Percentiles rank a stretch among this genome's conserved stretches.
Conservation (phyloP, 208 protist genomes). For the Leishmania major region DNA sequence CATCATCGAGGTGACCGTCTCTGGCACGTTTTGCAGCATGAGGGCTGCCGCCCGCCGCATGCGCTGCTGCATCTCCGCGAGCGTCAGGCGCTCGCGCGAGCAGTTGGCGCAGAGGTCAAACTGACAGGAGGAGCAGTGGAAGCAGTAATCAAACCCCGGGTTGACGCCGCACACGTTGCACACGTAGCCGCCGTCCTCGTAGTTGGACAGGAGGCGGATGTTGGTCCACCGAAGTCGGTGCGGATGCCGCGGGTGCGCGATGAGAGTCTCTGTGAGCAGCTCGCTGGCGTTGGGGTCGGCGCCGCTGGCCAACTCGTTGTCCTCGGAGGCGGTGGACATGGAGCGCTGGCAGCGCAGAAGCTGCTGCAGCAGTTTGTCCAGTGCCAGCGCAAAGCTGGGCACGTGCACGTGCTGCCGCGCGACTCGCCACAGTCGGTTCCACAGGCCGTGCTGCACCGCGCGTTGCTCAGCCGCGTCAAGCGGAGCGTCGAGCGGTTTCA, state of each 20-base stretch:
- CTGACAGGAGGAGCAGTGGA: constrained; percentile 66
- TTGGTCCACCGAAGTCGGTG: constrained; percentile 74
- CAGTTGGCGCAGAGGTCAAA: constrained; percentile 78
- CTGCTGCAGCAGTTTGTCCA: constrained; percentile 31
- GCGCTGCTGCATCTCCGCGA: constrained; percentile 44
- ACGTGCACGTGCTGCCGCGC: constrained; percentile 29
- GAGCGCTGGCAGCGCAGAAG: constrained; percentile 32
- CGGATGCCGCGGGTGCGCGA: constrained; percentile 65
- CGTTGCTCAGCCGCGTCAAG: constrained; percentile 33
- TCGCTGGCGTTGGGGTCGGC: constrained; percentile 31
- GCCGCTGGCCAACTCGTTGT: constrained; percentile 27
- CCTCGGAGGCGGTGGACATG: constrained; percentile 22
- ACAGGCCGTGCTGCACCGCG: constrained; percentile 27
- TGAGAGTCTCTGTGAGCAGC: constrained; percentile 36
- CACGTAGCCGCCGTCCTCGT: constrained; percentile 49
- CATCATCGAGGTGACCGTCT: constrained; percentile 42
- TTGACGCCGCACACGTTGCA: constrained; percentile 72
- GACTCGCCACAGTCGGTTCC: constrained; percentile 31
- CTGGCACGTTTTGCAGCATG: constrained; percentile 18
- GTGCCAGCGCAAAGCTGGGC: constrained; percentile 21
- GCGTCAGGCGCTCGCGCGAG: constrained; percentile 45
- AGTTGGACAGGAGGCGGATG: constrained; percentile 38
- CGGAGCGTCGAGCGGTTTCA: constrained; percentile 48
- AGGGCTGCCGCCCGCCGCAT: constrained; percentile 40
- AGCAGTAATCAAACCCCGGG: constrained; percentile 46